These are phyloP conservation scores for Aspergillus glaucus DNA, from an alignment of 2,329 filamentous ascomycete genomes.

Conservation along the genomic window DNA sequence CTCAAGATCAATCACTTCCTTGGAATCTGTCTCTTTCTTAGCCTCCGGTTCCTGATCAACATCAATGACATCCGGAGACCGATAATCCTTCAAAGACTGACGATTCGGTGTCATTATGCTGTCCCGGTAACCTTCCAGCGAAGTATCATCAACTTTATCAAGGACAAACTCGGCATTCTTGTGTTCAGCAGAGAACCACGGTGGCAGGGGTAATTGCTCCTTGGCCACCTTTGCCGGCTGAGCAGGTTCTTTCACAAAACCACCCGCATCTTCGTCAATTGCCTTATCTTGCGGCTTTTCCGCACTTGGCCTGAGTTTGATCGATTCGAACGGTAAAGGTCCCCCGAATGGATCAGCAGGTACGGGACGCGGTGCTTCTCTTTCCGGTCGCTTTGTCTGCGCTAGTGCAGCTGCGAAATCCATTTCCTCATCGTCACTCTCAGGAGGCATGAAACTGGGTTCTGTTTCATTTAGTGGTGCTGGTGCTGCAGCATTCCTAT, in stretches of 20 bases:
- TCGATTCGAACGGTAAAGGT: conserved; percentile 79
- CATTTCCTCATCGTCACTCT: conserved; percentile 68
- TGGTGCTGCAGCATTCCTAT: conserved; percentile 44
- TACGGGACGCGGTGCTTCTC: conserved; percentile 33
- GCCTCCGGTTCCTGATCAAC: conserved; percentile 25
- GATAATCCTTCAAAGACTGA: conserved; percentile 23
- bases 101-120: conserved; percentile 15
- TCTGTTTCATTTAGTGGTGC: conserved; percentile 19
- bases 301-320: conserved; percentile 57
- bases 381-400: conserved; percentile 60
- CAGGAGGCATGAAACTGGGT: conserved; percentile 26
- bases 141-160: conserved; percentile 18
- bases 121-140: conserved; percentile 19
- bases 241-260: conserved; percentile 53
- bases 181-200: conserved; percentile 40
- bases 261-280: conserved; percentile 53
- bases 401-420: conserved; percentile 72
- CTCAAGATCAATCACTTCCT: conserved; percentile 28
- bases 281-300: conserved; percentile 44
- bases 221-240: conserved; percentile 12
- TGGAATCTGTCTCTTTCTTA: conserved; percentile 7
- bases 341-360: conserved; percentile 62
- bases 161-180: conserved; percentile 26
- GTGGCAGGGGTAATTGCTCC: conserved; percentile 33
- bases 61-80: conserved; percentile 34